These are phyloP conservation scores for Penicillium herquei DNA, from an alignment of 495 filamentous ascomycete species.

Conservation along the genomic window DNA sequence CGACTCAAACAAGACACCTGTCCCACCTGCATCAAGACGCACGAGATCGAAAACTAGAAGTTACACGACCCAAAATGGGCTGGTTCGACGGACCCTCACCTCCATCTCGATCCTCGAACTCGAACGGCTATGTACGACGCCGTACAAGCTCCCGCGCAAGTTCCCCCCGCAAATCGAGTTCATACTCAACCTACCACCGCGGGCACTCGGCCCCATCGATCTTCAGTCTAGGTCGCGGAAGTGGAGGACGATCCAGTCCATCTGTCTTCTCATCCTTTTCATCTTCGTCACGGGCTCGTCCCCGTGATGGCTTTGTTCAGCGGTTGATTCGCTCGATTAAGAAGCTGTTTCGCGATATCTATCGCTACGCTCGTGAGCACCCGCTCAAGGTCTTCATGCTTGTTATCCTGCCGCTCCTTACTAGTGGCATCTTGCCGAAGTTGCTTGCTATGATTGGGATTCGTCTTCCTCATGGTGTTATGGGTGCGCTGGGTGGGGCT, in stretches of 20 bases:
- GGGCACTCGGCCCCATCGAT: conserved; percentile 50
- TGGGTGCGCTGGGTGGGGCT: conserved; percentile 50
- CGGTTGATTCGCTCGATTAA: conserved; percentile 68
- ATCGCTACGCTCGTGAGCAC: conserved; percentile 71
- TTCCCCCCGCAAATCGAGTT: conserved; percentile 35
- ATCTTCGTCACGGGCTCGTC: conserved; percentile 56
- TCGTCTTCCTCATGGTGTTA: conserved; percentile 60
- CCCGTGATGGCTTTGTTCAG: conserved; percentile 72
- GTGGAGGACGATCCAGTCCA: conserved; percentile 44
- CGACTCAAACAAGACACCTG: conserved; percentile 15
- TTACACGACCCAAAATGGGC: conserved; percentile 32
- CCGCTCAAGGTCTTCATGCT: conserved; percentile 83
- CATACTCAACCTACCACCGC: conserved; percentile 36
- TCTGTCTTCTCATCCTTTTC: conserved; percentile 55
- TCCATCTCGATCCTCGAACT: conserved; percentile 18
- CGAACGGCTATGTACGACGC: conserved; percentile 28
- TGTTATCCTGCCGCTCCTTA: conserved; percentile 79
- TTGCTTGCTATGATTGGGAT: conserved; percentile 74
- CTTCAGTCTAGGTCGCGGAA: conserved; percentile 46
- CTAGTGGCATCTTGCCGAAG: conserved; percentile 71
- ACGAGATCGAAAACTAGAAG: not conserved
- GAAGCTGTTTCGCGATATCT: conserved; percentile 69
- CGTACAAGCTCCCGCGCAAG: conserved; percentile 28
- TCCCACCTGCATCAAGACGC: conserved; percentile 8
- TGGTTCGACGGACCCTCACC: conserved; percentile 48